Conservation (phyloP, 306 rosid genomes). For the Cucumis sativus region Cucumber_9930_V3 NC_026659.2:14817501-14818000, state of each 20-base stretch:
- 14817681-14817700: no score
- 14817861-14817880: constrained; percentile 92
- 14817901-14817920: constrained; percentile 24
- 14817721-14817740: constrained; percentile 83
- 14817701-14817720: constrained; percentile 32
- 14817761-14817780: constrained; percentile 53
- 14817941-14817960: constrained; percentile 68
- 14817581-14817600: neutral
- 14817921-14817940: constrained; percentile 80
- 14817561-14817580: constrained; percentile 46
- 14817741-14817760: constrained; percentile 47
- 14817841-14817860: constrained; percentile 91
- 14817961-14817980: constrained; percentile 43
- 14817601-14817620: constrained; percentile 12
- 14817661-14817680: constrained; percentile 81
- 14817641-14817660: constrained; percentile 50
- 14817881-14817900: constrained; percentile 79
- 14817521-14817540: constrained; percentile 20
- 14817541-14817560: constrained; percentile 37
- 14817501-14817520: constrained; percentile 39
- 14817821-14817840: constrained; percentile 75
- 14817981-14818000: constrained; percentile 38
- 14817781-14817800: constrained; percentile 45
- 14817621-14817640: constrained; percentile 26
- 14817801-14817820: constrained; percentile 58